phyloP scores from a whole-genome alignment of 129 eudicot genomes.

The Chrysanthemum seticuspe region DNA sequence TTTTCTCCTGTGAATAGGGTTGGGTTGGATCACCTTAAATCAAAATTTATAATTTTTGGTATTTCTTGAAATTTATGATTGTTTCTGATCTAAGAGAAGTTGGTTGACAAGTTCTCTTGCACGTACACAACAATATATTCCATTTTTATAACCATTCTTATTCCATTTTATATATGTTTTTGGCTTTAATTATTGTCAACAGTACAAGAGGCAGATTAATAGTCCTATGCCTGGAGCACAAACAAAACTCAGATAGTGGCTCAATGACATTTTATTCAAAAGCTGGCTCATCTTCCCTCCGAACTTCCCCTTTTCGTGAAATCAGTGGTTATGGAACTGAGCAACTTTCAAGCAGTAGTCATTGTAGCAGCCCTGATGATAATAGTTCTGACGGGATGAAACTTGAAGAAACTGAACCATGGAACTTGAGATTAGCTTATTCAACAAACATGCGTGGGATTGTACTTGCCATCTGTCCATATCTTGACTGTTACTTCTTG shows the following conservation, averaged over 20 bases:
- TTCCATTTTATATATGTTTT: slow-evolving; percentile 14
- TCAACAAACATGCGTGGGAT: slow-evolving; percentile 67
- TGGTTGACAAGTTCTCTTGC: background rate
- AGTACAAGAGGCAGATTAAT: slow-evolving; percentile 86
- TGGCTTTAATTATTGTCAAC: slow-evolving; percentile 30
- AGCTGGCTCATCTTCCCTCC: slow-evolving; percentile 64
- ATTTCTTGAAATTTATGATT: no score
- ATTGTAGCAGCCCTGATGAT: slow-evolving; percentile 89
- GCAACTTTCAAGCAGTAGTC: slow-evolving; percentile 59
- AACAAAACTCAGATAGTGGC: slow-evolving; percentile 76
- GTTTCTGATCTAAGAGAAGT: no score
- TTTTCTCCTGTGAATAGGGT: no score
- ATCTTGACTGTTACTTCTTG: slow-evolving; percentile 79
- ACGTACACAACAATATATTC: background rate
- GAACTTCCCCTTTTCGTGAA: slow-evolving; percentile 65
- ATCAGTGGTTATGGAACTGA: slow-evolving; percentile 58
- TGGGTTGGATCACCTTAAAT: no score
- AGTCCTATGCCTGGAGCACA: slow-evolving; percentile 79
- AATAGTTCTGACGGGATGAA: slow-evolving; percentile 75
- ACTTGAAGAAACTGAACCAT: slow-evolving; percentile 82
- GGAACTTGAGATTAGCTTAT: slow-evolving; percentile 67
- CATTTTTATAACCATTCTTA: background rate
- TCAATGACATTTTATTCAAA: slow-evolving; percentile 60
- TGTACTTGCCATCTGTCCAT: slow-evolving; percentile 75
- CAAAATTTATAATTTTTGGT: no score